phyloP scores from a whole-genome alignment of 345 rosid species.

The Acer yangbiense region DNA sequence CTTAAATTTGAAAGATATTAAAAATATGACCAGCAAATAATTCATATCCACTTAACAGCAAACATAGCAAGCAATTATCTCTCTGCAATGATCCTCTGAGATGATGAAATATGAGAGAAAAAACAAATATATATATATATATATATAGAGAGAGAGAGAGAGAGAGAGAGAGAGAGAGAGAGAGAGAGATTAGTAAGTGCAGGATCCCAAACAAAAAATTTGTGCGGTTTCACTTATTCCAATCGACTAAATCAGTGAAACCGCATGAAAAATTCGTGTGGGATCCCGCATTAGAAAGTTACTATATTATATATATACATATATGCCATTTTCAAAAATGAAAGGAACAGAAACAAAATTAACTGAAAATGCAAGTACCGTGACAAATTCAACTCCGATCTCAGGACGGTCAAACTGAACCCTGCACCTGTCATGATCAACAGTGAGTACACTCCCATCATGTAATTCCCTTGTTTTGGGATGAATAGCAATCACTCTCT shows the following conservation, averaged over 20 bases:
- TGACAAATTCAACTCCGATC: conserved; percentile 87
- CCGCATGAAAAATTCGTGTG: too few relatives aligned
- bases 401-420: conserved; percentile 85
- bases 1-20: not conserved
- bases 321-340: not conserved
- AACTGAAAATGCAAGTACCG: conserved; percentile 46
- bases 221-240: too few relatives aligned
- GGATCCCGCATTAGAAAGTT: too few relatives aligned
- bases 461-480: conserved; percentile 85
- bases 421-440: conserved; percentile 77
- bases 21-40: not conserved
- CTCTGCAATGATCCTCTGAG: not conserved
- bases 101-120: not conserved
- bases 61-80: not conserved
- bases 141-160: too few relatives aligned
- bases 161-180: too few relatives aligned
- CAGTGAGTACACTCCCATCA: conserved; percentile 89
- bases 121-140: too few relatives aligned
- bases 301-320: too few relatives aligned
- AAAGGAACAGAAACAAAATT: not conserved
- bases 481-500: conserved; percentile 81
- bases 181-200: too few relatives aligned
- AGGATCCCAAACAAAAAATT: too few relatives aligned
- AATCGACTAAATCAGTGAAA: too few relatives aligned
- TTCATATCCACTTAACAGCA: not conserved